Conservation (phyloP, 2,329 filamentous ascomycete genomes). For the Gnomoniopsis smithogilvyi region DNA sequence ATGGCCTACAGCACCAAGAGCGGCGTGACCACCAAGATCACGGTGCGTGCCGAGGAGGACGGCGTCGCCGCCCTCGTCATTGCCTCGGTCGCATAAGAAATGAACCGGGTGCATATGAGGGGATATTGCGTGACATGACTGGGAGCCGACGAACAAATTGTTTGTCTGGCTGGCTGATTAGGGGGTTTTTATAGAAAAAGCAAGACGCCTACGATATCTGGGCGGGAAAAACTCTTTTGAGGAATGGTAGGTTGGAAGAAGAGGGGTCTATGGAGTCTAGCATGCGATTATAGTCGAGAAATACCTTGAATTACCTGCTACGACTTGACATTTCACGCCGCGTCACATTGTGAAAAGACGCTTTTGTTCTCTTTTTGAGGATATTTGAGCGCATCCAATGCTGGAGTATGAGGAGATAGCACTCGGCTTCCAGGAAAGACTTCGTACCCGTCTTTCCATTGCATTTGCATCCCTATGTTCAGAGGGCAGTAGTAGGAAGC, state of each 20-base stretch:
- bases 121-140: neutral
- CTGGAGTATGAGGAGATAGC: too few species aligned
- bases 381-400: too few species aligned
- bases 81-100: conserved; percentile 69
- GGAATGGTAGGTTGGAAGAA: neutral
- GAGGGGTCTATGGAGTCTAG: neutral
- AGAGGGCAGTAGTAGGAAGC: too few species aligned
- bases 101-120: neutral
- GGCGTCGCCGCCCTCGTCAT: conserved; percentile 82
- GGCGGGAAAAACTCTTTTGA: neutral
- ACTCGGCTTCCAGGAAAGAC: too few species aligned
- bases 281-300: neutral
- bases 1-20: conserved; percentile 94
- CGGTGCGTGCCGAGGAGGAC: conserved; percentile 87
- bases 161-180: neutral
- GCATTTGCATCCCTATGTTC: too few species aligned
- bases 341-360: neutral
- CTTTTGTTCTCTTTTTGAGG: neutral
- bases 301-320: neutral
- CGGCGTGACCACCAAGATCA: conserved; percentile 94
- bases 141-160: neutral
- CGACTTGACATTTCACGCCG: neutral
- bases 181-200: neutral
- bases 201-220: neutral
- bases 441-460: too few species aligned